A percentile compares a stretch with the other conserved stretches of the same genome.
Evolutionary conservation across 768 basidiomycete species (phyloP).

Genomic region (Sistotremastrum suecicum): DNA sequence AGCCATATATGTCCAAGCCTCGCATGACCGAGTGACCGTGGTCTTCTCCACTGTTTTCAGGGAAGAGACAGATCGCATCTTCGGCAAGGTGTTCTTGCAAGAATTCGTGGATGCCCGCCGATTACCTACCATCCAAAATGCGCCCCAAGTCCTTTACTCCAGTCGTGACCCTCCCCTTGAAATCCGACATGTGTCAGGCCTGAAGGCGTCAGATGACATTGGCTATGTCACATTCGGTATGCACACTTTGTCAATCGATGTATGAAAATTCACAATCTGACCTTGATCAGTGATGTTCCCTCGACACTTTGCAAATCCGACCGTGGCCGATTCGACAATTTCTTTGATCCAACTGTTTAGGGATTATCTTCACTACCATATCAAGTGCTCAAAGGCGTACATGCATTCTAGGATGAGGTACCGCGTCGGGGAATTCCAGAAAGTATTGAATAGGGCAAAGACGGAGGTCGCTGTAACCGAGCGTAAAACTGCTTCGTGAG

Average conservation of each 20-base stretch:
- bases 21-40: conserved; percentile 90
- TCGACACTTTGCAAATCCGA: conserved; percentile 73
- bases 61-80: conserved; percentile 94
- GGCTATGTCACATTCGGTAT: conserved; percentile 87
- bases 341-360: conserved; percentile 95
- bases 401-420: conserved; percentile 97
- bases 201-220: conserved; percentile 73
- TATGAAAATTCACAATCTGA: neutral
- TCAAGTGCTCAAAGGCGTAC: conserved; percentile 97
- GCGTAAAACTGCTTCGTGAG: conserved; percentile 83
- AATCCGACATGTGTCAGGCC: conserved; percentile 73
- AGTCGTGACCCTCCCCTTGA: conserved; percentile 95
- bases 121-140: conserved; percentile 85
- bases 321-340: conserved; percentile 62
- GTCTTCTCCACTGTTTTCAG: conserved; percentile 95
- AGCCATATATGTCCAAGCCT: conserved; percentile 89
- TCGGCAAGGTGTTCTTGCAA: conserved; percentile 98
- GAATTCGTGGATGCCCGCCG: conserved; percentile 99
- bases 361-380: conserved; percentile 98
- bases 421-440: conserved; percentile 90
- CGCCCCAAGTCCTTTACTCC: conserved; percentile 92
- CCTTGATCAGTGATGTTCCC: conserved; percentile 66
- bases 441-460: conserved; percentile 91
- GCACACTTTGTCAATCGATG: conserved; percentile 5
- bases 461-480: conserved; percentile 72